Base-by-base conservation (phyloP, 2,329 filamentous ascomycete species). In the Fusarium phyllophilum region DNA sequence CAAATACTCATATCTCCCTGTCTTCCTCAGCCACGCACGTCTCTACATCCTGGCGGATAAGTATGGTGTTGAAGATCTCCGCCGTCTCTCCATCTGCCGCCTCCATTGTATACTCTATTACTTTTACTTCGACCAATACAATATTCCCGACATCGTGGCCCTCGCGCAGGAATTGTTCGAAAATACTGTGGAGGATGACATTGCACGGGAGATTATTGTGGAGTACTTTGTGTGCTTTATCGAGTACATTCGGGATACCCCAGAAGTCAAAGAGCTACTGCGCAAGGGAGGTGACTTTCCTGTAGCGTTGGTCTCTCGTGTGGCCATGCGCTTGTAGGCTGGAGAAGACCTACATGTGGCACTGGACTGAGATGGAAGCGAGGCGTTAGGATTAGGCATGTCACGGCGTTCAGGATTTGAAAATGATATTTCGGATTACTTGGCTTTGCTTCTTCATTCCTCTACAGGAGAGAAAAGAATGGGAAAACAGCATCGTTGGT, bases 11-110 rank as follows among this genome's bases (percentile, higher is more conserved):
- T 71, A 69, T 54, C 39, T 41, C 7, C 58, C 62, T 33, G 63
- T 77, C 58, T 76, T 79, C 59, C 70, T 73, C 52, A 64, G 70
- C 46, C 77, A 79, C 56, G 68, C 68, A 10, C 68, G 68, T 8
- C 70, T 79, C 11, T 79, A 78, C 66, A 55, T 77, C 42, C 64
- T 79, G 39, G 77, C 77, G n/a, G 74, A 77, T 42, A 79, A 75
- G 39, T 79, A 77, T 60, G 69, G 44, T 24, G 49, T 79, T 33
- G 46, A 73, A 22, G 29, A 54, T 10, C 73, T 79, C 41, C 63
- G 72, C 44, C 46, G 22, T 3, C 48, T 78, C 13, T 57, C 70
- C 15, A 63, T 77, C 13, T 46, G 41, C 48, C 74, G 77, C 15
- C 75, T 79, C 12, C 74, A 78, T 56, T 11, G 31, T 13, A n/a